Base-by-base conservation (phyloP, 2,329 filamentous ascomycete species). In the Aspergillus pseudoterreus region DNA sequence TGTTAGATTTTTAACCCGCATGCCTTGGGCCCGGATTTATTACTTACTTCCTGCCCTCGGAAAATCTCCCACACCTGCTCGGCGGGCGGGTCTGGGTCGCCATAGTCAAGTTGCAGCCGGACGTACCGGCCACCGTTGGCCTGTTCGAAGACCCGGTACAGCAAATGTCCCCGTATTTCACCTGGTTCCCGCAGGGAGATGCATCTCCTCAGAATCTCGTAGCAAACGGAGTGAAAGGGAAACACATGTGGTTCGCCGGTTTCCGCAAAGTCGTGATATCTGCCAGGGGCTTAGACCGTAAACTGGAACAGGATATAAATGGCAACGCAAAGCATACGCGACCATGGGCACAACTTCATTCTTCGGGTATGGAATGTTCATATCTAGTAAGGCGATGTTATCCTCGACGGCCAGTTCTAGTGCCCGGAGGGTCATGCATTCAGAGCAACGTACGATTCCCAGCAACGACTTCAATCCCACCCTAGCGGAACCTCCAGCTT, bases 71-170 rank as follows among this genome's bases (percentile, higher is more conserved):
- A 49, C 21, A 43, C 36, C 24, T 49, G 47, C 32, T 15, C 47
- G 22, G 8, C 47, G 8, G 47, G 47, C 11, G 47, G 47, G 24
- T 43, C 27, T 14, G 47, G 47, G 4, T 42, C 27, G 36, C 47
- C 47, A 33, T 49, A 49, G 22, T 49, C 47, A n/a, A 49, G 36
- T 19, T 43, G 14, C 39, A 49, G 39, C 47, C 47, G 36, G 36
- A 49, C 47, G n/a, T 49, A 43, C 21, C 47, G 36, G 14, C 15
- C 24, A 22, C 39, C 27, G 15, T 49, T 42, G n/a, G 17, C n/a
- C 15, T 42, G 27, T 21, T 46, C 32, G n/a, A 46, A 46, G 2
- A 22, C 30, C 11, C 5, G 24, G 4, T 33, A 46, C n/a, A 46
- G 30, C 2, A 10, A 14, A 19, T 46, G 5, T 6, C 1, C 9